Conservation (phyloP, 306 rosid genomes). For the Vigna mungo region DNA sequence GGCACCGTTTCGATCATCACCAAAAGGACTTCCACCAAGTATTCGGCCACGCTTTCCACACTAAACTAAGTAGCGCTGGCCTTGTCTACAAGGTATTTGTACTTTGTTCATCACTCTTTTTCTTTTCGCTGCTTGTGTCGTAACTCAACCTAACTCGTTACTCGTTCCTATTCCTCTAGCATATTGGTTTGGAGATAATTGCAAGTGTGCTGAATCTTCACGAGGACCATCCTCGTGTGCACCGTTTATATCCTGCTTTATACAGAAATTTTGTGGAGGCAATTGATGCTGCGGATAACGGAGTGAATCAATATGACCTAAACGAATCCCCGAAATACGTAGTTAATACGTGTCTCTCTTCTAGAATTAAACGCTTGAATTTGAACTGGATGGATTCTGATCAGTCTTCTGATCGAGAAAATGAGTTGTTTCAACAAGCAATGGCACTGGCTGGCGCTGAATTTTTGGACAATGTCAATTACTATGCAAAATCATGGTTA, state of each 20-base stretch:
- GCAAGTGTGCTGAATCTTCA: slow-evolving; percentile 57
- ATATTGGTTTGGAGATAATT: slow-evolving; percentile 61
- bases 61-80: slow-evolving; percentile 71
- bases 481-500: slow-evolving; percentile 62
- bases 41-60: slow-evolving; percentile 50
- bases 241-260: slow-evolving; percentile 44
- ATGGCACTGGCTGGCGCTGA: slow-evolving; percentile 63
- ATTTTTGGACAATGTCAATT: slow-evolving; percentile 61
- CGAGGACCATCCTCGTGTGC: slow-evolving; percentile 53
- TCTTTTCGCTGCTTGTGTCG: not conserved
- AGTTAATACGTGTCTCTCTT: slow-evolving; percentile 50
- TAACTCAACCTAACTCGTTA: not conserved
- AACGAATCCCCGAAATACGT: slow-evolving; percentile 57
- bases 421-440: slow-evolving; percentile 62
- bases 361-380: slow-evolving; percentile 60
- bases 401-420: slow-evolving; percentile 56
- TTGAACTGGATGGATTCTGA: slow-evolving; percentile 56
- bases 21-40: slow-evolving; percentile 55
- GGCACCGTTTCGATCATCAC: slow-evolving; percentile 64
- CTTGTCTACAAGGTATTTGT: slow-evolving; percentile 65
- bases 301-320: slow-evolving; percentile 60
- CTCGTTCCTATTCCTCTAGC: slow-evolving; percentile 39
- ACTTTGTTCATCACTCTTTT: not conserved
- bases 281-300: slow-evolving; percentile 66
- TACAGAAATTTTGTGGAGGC: slow-evolving; percentile 62